Percentiles rank a stretch among this genome's conserved stretches.
phyloP scores from a whole-genome alignment of 257 asterid species.

The Anisodus tanguticus region DNA sequence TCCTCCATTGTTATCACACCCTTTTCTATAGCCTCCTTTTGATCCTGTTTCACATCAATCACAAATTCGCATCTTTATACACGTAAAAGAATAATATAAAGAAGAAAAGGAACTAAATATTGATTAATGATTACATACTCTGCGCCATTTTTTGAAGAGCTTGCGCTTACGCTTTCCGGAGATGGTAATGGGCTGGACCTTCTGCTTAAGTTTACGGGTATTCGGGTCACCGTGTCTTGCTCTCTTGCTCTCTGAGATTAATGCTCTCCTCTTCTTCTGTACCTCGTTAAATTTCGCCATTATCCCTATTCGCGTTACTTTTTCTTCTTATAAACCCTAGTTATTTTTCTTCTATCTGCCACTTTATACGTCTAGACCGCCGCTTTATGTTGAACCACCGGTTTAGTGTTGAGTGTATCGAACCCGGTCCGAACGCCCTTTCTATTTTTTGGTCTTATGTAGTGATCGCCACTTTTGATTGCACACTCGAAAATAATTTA shows the following conservation, averaged over 20 bases:
- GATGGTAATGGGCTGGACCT: constrained; percentile 52
- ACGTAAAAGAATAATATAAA: not conserved
- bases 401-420: constrained; percentile 4
- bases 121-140: constrained; percentile 49
- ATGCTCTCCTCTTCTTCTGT: constrained; percentile 73
- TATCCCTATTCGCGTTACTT: not conserved
- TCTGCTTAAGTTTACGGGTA: constrained; percentile 64
- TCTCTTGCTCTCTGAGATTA: constrained; percentile 61
- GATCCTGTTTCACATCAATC: constrained; percentile 54
- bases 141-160: constrained; percentile 76
- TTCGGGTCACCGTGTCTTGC: constrained; percentile 58
- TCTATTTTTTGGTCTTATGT: not conserved
- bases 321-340: constrained; percentile 20
- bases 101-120: not conserved
- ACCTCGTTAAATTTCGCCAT: constrained; percentile 79
- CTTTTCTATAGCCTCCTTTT: constrained; percentile 67
- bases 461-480: no score
- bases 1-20: constrained; percentile 78
- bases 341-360: not conserved
- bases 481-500: not conserved
- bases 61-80: not conserved
- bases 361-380: constrained; percentile 10
- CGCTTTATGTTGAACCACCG: not conserved
- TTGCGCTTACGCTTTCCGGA: constrained; percentile 95
- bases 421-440: constrained; percentile 19